Evolutionary conservation across 768 basidiomycete species (phyloP).

Genomic region (Pulveroboletus sp.): DNA sequence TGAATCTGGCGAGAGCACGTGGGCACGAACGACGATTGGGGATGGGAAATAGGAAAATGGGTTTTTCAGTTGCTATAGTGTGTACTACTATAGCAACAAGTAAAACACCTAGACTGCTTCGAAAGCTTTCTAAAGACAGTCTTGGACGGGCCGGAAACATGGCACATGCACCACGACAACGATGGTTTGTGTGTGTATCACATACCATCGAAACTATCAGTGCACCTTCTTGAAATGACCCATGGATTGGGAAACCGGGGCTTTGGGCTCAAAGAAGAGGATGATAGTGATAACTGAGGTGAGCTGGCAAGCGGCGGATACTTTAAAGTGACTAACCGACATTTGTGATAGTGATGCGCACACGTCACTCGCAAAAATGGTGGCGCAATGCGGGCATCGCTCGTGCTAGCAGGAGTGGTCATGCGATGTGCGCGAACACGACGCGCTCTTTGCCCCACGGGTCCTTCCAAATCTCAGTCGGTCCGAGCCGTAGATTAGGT

Average conservation of each 20-base stretch:
- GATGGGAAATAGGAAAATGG: not conserved
- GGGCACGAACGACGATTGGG: not conserved
- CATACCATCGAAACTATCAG: not conserved
- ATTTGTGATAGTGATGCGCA: constrained; percentile 5
- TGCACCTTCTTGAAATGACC: constrained; percentile 3
- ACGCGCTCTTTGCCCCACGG: constrained; percentile 74
- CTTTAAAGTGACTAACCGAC: not conserved
- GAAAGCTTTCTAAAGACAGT: not conserved
- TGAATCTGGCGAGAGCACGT: not conserved
- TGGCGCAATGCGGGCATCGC: not conserved
- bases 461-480: constrained; percentile 66
- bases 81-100: constrained; percentile 20
- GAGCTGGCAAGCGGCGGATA: constrained; percentile 9
- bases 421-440: constrained; percentile 50
- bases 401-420: constrained; percentile 11
- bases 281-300: constrained; percentile 6
- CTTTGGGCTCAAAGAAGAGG: constrained; percentile 2
- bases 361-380: not conserved
- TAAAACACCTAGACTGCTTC: constrained; percentile 10
- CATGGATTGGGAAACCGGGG: constrained; percentile 3
- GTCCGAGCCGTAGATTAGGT: constrained; percentile 41
- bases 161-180: constrained; percentile 1
- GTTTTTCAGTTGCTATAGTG: not conserved
- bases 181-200: constrained; percentile 7
- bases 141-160: not conserved